Base-by-base conservation (phyloP, 345 rosid genomes). In the Camelina sativa region DNA sequence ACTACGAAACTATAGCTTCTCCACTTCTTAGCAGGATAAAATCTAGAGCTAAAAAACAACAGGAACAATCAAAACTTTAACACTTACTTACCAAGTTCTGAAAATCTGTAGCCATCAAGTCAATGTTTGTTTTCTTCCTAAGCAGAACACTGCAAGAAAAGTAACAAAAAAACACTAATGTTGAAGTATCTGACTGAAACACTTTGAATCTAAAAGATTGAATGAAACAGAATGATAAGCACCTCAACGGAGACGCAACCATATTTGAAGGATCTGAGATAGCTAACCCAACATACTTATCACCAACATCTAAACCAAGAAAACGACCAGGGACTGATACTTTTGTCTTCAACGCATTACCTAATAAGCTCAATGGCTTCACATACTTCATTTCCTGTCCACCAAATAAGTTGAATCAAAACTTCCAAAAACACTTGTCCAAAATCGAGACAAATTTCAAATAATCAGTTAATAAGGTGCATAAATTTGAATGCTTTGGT, bases 221-320 rank as follows among this genome's bases (percentile, higher is more conserved):
- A 32, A 59, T 10, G 25, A n/a, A 55, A 44, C 50, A 4, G 25
- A 35, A 46, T 55, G 37, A 55, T 15, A 11, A 4, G 34, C 6
- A 75, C 97, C 97, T 86, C 62, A 95, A 69, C 72, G 94, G 99
- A 5, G 80, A 73, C 0, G 97, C 96, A 38, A 89, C 60, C 74
- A 67, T 79, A 48, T 87, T 85, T 0, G 38, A 47, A 8, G 76
- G 64, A 81, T 92, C 96, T 1, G 90, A 92, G 32, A 92, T 64
- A 34, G 98, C 87, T 60, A 95, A 72, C 0, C 99, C 99, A 19
- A 95, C 92, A 71, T 89, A 92, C 79, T 89, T 90, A 68, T 89
- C 92, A 5, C 97, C 97, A 6, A 95, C 91, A 79, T 92, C 97
- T 85, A 95, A 85, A 19, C 96, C 96, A 8, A 89, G 96, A 43